Evolutionary conservation across 305 asterid species (phyloP).

Genomic region (Rubia balearica): DNA sequence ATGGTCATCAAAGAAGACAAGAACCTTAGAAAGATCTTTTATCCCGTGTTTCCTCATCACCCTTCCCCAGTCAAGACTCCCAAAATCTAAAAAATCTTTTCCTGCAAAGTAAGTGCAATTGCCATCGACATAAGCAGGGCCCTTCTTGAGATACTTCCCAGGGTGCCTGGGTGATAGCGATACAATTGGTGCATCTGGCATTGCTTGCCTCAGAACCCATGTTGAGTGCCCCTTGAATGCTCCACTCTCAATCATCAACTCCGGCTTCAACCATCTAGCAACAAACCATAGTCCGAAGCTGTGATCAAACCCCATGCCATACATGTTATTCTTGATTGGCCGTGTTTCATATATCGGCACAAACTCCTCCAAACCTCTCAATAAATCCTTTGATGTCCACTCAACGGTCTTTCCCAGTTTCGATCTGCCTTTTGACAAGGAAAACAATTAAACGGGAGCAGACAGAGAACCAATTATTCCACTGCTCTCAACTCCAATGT

Average conservation of each 20-base stretch:
- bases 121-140: slow-evolving; percentile 93
- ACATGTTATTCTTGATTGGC: slow-evolving; percentile 82
- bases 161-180: slow-evolving; percentile 96
- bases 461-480: slow-evolving; percentile 15
- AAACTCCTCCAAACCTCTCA: slow-evolving; percentile 80
- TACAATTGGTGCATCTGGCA: slow-evolving; percentile 74
- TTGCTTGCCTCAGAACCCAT: slow-evolving; percentile 92
- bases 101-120: slow-evolving; percentile 93
- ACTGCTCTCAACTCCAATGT: slow-evolving; percentile 1
- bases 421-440: slow-evolving; percentile 99
- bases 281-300: slow-evolving; percentile 98
- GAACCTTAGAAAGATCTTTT: slow-evolving; percentile 55
- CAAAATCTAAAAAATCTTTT: slow-evolving; percentile 86
- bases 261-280: slow-evolving; percentile 75
- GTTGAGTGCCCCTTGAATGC: slow-evolving; percentile 98
- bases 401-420: slow-evolving; percentile 84
- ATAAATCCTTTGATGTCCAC: slow-evolving; percentile 83
- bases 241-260: slow-evolving; percentile 89
- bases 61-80: slow-evolving; percentile 81
- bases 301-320: slow-evolving; percentile 95
- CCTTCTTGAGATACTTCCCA: slow-evolving; percentile 80
- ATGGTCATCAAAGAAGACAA: slow-evolving; percentile 95
- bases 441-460: slow-evolving; percentile 42
- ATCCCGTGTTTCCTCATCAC: slow-evolving; percentile 68
- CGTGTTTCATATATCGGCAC: slow-evolving; percentile 83